Evolutionary conservation across 257 asterid species (phyloP), one percentile per base, ranked within the genome.

Genomic region (Penstemon barbatus): DNA sequence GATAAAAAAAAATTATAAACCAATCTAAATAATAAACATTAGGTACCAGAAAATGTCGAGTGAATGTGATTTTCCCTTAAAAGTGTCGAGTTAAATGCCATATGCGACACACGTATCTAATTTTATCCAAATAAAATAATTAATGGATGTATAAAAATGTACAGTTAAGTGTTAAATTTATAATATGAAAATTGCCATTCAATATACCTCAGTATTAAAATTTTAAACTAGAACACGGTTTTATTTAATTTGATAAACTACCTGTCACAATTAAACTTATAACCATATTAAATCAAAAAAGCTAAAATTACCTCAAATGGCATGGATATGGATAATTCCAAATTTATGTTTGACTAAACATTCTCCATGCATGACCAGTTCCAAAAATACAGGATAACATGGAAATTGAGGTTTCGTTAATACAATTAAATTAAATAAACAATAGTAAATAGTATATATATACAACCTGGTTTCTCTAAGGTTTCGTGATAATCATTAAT

Each of bases 301-400:
- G 33, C 11, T 3, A 56, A 4, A 6, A 18, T 15, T 55, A 19
- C 25, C 4, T 5, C 39, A 7, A 18, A 55, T 2, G 7, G 3
- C 38, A 55, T 18, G 9, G 8, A 6, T 55, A 13, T 55, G 9
- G 11, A 55, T 18, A 6, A 25, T 15, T 19, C 8, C 38, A 55
- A 5, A 25, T 15, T 59, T 7, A 5, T 59, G 38, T 12, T 52
- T 54, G 60, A 54, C 25, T 9, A n/a, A 56, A 40, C 42, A 51
- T 42, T 45, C 57, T 33, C 55, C 42, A 57, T 36, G 66, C 38
- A 39, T 38, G 48, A 15, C 41, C 7, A 45, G 39, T 68, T 59
- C 74, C 74, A 59, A 69, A 60, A 13, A 37, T 13, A 55, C 55
- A 8, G 66, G 74, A 69, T 25, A 62, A 49, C 48, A 55, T 36